Evolutionary conservation across 2,329 filamentous ascomycete species (phyloP).

Genomic region (Colletotrichum sp.): DNA sequence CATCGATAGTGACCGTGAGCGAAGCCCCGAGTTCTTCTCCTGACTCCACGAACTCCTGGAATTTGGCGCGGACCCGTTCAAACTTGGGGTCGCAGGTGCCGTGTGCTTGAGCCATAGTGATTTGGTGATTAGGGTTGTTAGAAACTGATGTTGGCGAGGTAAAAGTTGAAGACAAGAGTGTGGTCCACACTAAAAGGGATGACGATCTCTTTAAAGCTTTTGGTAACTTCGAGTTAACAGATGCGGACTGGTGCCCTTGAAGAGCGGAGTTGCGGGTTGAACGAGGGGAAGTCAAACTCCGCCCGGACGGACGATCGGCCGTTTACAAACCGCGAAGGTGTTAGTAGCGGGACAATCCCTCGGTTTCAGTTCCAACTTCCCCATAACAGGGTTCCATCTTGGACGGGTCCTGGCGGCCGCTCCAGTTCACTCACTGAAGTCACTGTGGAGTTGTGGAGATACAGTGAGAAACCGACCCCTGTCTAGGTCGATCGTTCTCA

Average conservation of each 20-base stretch:
- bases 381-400: neutral
- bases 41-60: slow-evolving; percentile 38
- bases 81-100: slow-evolving; percentile 43
- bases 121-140: neutral
- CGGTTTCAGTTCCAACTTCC: neutral
- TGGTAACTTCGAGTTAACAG: neutral
- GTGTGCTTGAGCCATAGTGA: slow-evolving; percentile 28
- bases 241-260: neutral
- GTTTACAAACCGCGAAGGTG: neutral
- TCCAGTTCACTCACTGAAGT: neutral
- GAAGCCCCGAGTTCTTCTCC: slow-evolving; percentile 50
- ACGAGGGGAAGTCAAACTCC: neutral
- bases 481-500: neutral
- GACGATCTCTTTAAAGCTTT: neutral
- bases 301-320: neutral
- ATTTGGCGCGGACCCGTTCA: slow-evolving; percentile 32
- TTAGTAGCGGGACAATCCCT: neutral
- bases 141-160: neutral
- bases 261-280: neutral
- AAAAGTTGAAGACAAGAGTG: neutral
- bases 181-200: neutral
- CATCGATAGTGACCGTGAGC: slow-evolving; percentile 43
- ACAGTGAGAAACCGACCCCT: neutral
- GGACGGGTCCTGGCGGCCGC: neutral
- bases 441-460: neutral